phyloP scores from a whole-genome alignment of 768 basidiomycete genomes.

The Xerocomellus intermedius region DNA sequence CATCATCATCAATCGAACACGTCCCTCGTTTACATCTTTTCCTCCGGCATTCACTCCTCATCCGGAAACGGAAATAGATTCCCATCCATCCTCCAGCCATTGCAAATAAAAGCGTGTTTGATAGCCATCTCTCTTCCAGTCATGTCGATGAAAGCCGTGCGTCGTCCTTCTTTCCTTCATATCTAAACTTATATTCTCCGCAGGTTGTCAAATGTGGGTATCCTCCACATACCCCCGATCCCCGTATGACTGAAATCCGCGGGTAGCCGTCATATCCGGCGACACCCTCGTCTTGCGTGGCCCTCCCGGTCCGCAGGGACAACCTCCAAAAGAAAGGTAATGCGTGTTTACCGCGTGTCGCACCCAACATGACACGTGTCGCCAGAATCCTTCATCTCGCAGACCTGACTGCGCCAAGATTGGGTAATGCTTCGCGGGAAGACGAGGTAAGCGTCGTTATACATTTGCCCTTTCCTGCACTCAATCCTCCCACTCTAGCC shows the following conservation, averaged over 20 bases:
- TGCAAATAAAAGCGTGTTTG: no score
- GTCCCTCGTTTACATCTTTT: no score
- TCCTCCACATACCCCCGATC: not conserved
- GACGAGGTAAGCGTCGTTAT: conserved; percentile 67
- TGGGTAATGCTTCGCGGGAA: conserved; percentile 79
- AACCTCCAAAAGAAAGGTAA: conserved; percentile 87
- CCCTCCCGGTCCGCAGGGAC: conserved; percentile 74
- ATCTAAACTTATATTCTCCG: not conserved
- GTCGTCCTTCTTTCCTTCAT: conserved; percentile 23
- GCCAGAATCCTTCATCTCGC: conserved; percentile 84
- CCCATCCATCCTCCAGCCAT: not conserved
- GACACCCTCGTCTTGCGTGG: conserved; percentile 86
- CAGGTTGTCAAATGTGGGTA: conserved; percentile 65
- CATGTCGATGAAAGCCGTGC: conserved; percentile 79
- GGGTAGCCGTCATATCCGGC: conserved; percentile 81
- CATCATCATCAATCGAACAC: no score
- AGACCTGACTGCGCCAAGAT: conserved; percentile 79
- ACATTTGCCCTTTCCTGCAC: not conserved
- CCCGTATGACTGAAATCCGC: conserved; percentile 20
- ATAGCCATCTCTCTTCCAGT: not conserved
- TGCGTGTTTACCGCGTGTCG: conserved; percentile 9
- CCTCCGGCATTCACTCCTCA: no score
- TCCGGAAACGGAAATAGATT: not conserved
- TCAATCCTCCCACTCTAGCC: conserved; percentile 44
- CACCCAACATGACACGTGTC: conserved; percentile 12